Percentiles rank a stretch among this genome's conserved stretches.
Conservation (phyloP, 1,284 basidiomycete genomes). For the Leccinum subatratum region DNA sequence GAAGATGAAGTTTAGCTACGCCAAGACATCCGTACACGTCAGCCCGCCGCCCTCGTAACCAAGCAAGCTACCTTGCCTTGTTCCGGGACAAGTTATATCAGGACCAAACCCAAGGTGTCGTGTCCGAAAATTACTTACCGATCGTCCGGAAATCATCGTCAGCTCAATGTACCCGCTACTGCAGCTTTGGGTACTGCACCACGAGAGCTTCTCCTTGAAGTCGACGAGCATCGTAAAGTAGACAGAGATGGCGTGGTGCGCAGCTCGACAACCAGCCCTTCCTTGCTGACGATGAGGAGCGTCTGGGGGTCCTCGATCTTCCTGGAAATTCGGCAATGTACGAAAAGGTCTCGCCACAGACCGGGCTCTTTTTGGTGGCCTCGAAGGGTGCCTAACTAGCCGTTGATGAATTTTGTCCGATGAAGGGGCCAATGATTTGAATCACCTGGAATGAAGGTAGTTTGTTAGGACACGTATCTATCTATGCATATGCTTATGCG, state of each 20-base stretch:
- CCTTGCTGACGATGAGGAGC: slow-evolving; percentile 75
- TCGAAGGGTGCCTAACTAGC: slow-evolving; percentile 96
- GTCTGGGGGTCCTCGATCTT: slow-evolving; percentile 82
- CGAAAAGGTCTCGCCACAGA: slow-evolving; percentile 89
- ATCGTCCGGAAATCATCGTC: slow-evolving; percentile 84
- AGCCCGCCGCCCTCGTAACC: not conserved
- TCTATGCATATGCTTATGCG: slow-evolving; percentile 8
- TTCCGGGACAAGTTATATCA: slow-evolving; percentile 83
- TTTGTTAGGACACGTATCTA: slow-evolving; percentile 10
- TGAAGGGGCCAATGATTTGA: slow-evolving; percentile 82
- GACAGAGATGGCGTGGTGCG: slow-evolving; percentile 96
- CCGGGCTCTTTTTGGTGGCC: slow-evolving; percentile 95
- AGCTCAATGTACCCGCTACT: slow-evolving; percentile 99
- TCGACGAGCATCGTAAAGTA: slow-evolving; percentile 77
- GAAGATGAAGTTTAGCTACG: slow-evolving; percentile 96
- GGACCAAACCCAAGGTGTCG: slow-evolving; percentile 96
- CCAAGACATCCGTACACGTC: slow-evolving; percentile 3
- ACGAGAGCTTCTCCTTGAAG: slow-evolving; percentile 87
- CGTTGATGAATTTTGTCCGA: slow-evolving; percentile 91
- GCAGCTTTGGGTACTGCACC: slow-evolving; percentile 97
- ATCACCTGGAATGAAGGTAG: slow-evolving; percentile 54
- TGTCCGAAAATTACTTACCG: slow-evolving; percentile 91
- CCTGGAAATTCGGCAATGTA: slow-evolving; percentile 89
- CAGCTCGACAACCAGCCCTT: slow-evolving; percentile 84
- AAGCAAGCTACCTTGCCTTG: slow-evolving; percentile 49